These are phyloP conservation scores for Podila verticillata DNA, from an alignment of 192 early-diverging fungal species.

Conservation along the genomic window DNA sequence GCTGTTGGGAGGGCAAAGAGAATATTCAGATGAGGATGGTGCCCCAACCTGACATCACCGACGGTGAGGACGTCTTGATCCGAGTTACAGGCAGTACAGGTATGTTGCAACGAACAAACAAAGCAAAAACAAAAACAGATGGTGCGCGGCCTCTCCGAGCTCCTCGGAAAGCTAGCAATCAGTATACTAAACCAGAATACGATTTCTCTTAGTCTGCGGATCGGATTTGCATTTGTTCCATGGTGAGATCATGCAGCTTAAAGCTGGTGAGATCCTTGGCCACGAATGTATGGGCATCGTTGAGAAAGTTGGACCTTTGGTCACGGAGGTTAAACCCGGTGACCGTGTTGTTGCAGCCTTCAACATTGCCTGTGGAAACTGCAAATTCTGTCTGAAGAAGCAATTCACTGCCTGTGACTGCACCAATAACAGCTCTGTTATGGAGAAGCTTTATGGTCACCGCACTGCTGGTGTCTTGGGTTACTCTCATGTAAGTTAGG, in stretches of 20 bases:
- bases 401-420: conserved; percentile 58
- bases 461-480: conserved; percentile 56
- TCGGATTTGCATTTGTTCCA: conserved; percentile 61
- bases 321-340: conserved; percentile 56
- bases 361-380: conserved; percentile 62
- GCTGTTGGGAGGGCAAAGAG: conserved; percentile 36
- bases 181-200: too few species aligned
- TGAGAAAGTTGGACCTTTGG: conserved; percentile 52
- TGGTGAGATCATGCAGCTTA: conserved; percentile 56
- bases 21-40: conserved; percentile 42
- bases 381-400: conserved; percentile 59
- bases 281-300: conserved; percentile 63
- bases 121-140: too few species aligned
- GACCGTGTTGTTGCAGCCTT: conserved; percentile 59
- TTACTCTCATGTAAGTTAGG: conserved; percentile 59
- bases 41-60: conserved; percentile 56
- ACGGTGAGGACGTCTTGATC: conserved; percentile 54
- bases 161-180: too few species aligned
- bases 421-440: conserved; percentile 59
- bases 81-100: conserved; percentile 53
- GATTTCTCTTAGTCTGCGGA: conserved; percentile 55
- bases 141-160: too few species aligned
- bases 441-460: conserved; percentile 62
- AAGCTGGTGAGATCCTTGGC: conserved; percentile 59
- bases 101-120: neutral